A percentile compares a stretch with the other conserved stretches of the same genome.
Evolutionary conservation across 2,329 filamentous ascomycete species (phyloP).

Genomic region (Fusarium incarnatum): DNA sequence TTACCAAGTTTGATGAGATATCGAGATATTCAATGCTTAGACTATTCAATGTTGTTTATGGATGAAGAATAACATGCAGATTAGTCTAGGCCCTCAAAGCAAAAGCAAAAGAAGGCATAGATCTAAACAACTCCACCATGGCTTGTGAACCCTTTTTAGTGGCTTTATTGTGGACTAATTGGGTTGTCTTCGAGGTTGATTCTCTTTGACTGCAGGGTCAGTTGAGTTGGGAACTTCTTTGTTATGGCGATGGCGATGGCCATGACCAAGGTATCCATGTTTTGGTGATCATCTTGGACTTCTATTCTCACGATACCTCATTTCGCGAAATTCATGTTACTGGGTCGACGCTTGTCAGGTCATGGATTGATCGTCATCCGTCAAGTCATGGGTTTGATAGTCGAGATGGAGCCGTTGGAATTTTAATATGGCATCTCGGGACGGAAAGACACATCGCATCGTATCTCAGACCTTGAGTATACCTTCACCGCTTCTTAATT

Average conservation of each 20-base stretch:
- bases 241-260: constrained; percentile 14
- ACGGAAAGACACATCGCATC: constrained; percentile 35
- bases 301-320: constrained; percentile 23
- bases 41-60: neutral
- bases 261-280: constrained; percentile 20
- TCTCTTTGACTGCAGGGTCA: constrained; percentile 27
- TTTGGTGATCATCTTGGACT: neutral
- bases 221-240: constrained; percentile 1
- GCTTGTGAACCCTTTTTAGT: constrained; percentile 16
- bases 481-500: constrained; percentile 46
- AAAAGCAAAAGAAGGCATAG: neutral
- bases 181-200: constrained; percentile 2
- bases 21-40: neutral
- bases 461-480: constrained; percentile 30
- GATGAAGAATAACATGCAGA: neutral
- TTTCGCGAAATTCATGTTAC: constrained; percentile 37
- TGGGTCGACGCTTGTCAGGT: constrained; percentile 40
- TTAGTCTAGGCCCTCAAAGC: neutral
- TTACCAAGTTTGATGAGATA: neutral
- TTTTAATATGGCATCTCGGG: constrained; percentile 32
- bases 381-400: neutral
- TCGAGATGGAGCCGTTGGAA: constrained; percentile 29
- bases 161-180: constrained; percentile 16
- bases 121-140: neutral
- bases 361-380: neutral